phyloP scores from a whole-genome alignment of 176 grass and related monocot genomes.

The Oryza nivara region DNA sequence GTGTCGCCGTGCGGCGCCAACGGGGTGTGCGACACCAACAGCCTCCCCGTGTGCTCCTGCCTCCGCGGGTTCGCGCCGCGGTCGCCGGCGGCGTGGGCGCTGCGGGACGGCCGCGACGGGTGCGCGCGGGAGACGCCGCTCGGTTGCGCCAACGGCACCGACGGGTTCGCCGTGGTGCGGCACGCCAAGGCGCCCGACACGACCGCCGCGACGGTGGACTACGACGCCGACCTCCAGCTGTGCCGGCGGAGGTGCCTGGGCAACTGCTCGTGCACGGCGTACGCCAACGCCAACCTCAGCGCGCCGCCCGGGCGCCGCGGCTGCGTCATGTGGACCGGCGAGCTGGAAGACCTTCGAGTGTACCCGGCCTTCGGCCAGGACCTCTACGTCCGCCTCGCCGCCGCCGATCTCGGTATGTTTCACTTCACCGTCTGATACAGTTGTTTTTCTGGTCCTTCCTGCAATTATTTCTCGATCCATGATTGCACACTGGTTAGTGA shows the following conservation, averaged over 20 bases:
- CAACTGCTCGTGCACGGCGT: slow-evolving; percentile 70
- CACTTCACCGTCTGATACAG: neutral
- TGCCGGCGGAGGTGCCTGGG: slow-evolving; percentile 50
- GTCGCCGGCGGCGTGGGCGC: slow-evolving; percentile 44
- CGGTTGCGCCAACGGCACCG: slow-evolving; percentile 49
- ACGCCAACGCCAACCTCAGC: slow-evolving; percentile 51
- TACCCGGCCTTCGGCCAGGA: slow-evolving; percentile 52
- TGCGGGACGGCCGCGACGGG: slow-evolving; percentile 34
- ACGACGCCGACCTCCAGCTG: slow-evolving; percentile 1
- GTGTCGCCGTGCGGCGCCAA: slow-evolving; percentile 47
- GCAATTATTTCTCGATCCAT: neutral
- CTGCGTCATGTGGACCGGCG: slow-evolving; percentile 64
- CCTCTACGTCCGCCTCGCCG: slow-evolving; percentile 61
- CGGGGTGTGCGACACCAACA: slow-evolving; percentile 47
- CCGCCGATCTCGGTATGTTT: slow-evolving; percentile 57
- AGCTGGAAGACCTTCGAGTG: slow-evolving; percentile 49
- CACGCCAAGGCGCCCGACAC: slow-evolving; percentile 67
- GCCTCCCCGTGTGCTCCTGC: slow-evolving; percentile 45
- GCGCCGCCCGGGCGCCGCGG: slow-evolving; percentile 41
- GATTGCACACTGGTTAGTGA: neutral
- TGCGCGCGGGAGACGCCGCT: slow-evolving; percentile 51
- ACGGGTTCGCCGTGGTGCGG: slow-evolving; percentile 49
- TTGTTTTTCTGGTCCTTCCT: neutral
- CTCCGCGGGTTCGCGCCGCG: slow-evolving; percentile 51
- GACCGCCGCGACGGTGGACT: slow-evolving; percentile 31